phyloP scores from a whole-genome alignment of 2,329 filamentous ascomycete genomes.

The Cyphellophora europaea region DNA sequence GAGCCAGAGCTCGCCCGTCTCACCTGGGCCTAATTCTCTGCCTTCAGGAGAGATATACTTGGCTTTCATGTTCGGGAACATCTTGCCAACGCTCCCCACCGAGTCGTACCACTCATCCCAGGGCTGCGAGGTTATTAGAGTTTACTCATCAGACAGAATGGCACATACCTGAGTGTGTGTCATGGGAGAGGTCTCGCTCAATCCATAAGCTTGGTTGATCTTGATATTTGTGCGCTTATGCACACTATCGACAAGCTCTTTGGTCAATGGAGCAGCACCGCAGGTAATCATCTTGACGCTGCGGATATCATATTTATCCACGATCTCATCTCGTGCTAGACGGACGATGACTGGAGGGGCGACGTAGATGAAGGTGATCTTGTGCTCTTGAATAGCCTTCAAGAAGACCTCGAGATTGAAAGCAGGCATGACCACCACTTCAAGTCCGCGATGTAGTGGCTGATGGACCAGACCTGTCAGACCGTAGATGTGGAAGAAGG shows the following conservation, averaged over 20 bases:
- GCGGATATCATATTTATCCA: constrained; percentile 72
- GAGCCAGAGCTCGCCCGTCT: constrained; percentile 60
- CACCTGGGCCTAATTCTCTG: constrained; percentile 50
- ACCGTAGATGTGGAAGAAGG: constrained; percentile 88
- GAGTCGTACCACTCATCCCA: constrained; percentile 69
- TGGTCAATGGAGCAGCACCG: constrained; percentile 75
- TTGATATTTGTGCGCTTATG: constrained; percentile 65
- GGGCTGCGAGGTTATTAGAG: constrained; percentile 59
- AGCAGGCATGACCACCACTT: constrained; percentile 63
- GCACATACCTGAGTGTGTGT: constrained; percentile 52
- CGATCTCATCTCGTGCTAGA: constrained; percentile 67
- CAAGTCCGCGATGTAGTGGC: constrained; percentile 55
- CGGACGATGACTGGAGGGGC: constrained; percentile 77
- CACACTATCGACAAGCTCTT: constrained; percentile 68
- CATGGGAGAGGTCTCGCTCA: constrained; percentile 77
- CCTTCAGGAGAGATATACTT: constrained; percentile 62
- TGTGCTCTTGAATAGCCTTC: constrained; percentile 62
- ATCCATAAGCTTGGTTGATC: constrained; percentile 86
- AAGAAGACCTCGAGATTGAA: constrained; percentile 80
- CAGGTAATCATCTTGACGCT: constrained; percentile 76
- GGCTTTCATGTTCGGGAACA: constrained; percentile 70
- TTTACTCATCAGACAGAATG: constrained; percentile 55
- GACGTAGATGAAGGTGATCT: constrained; percentile 69
- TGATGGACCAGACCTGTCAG: constrained; percentile 66
- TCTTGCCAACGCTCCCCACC: constrained; percentile 68